Evolutionary conservation across 2,329 filamentous ascomycete genomes (phyloP).

Genomic region (Apiospora marii): DNA sequence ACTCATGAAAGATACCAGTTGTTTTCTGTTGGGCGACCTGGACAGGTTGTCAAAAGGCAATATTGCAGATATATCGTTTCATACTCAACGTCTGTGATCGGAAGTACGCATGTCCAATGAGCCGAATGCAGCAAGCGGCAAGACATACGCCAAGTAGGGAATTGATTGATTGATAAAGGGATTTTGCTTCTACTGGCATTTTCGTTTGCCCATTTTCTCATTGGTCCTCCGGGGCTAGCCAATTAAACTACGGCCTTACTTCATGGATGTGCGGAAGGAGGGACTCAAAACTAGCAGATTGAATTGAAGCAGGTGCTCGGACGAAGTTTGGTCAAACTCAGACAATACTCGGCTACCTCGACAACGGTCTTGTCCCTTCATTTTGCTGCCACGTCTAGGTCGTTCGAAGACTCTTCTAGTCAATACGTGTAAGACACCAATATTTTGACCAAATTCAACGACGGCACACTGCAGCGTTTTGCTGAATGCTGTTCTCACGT

Average conservation of each 20-base stretch:
- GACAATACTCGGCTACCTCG: not conserved
- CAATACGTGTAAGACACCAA: not conserved
- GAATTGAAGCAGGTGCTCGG: conserved; percentile 6
- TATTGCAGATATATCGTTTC: no score
- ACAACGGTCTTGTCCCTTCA: not conserved
- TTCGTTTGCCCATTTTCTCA: not conserved
- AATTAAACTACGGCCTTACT: not conserved
- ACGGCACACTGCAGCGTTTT: not conserved
- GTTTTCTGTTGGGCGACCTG: not conserved
- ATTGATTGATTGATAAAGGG: not conserved
- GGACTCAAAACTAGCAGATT: not conserved
- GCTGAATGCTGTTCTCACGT: not conserved
- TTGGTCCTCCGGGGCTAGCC: no score
- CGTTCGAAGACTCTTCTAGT: not conserved
- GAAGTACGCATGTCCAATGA: not conserved
- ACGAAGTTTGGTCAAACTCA: not conserved
- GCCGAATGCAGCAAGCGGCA: not conserved
- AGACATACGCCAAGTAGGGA: not conserved
- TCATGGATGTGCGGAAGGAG: not conserved
- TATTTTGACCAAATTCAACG: not conserved
- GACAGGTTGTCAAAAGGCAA: no score
- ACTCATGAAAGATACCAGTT: not conserved
- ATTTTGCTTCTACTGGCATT: not conserved
- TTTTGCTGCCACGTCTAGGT: not conserved
- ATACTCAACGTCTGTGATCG: not conserved